Evolutionary conservation across 176 grass and related monocot genomes (phyloP).

Genomic region (Aegilops longissima): DNA sequence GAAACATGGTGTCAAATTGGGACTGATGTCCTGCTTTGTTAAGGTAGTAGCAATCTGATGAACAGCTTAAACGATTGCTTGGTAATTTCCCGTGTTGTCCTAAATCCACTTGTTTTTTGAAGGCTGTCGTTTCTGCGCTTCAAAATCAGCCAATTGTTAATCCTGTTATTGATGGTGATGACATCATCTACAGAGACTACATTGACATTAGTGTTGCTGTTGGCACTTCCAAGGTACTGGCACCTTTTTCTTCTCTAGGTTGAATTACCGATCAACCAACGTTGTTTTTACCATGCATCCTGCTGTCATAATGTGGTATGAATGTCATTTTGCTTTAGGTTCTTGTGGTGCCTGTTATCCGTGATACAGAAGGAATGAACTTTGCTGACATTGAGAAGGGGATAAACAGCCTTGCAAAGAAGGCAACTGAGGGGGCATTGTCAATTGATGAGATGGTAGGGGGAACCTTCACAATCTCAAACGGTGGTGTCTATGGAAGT

Average conservation of each 20-base stretch:
- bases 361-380: slow-evolving; percentile 67
- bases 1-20: slow-evolving; percentile 85
- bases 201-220: slow-evolving; percentile 77
- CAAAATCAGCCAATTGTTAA: slow-evolving; percentile 78
- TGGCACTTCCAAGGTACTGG: slow-evolving; percentile 68
- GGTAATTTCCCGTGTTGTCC: slow-evolving; percentile 1
- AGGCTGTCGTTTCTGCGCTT: slow-evolving; percentile 74
- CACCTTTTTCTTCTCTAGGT: slow-evolving; percentile 18
- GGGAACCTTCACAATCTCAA: slow-evolving; percentile 84
- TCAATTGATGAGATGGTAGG: slow-evolving; percentile 94
- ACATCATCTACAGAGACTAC: slow-evolving; percentile 80
- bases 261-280: not conserved
- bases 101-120: slow-evolving; percentile 36
- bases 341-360: slow-evolving; percentile 77
- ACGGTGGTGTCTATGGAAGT: slow-evolving; percentile 85
- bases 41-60: slow-evolving; percentile 49
- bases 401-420: slow-evolving; percentile 79
- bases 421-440: slow-evolving; percentile 67
- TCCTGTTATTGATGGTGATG: slow-evolving; percentile 83
- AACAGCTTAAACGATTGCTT: not conserved
- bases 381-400: slow-evolving; percentile 80
- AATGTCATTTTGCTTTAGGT: slow-evolving; percentile 37
- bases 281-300: not conserved
- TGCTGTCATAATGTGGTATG: not conserved
- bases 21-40: slow-evolving; percentile 84